phyloP scores from a whole-genome alignment of 2,329 filamentous ascomycete species.

The Ceratocystis papillata region DNA sequence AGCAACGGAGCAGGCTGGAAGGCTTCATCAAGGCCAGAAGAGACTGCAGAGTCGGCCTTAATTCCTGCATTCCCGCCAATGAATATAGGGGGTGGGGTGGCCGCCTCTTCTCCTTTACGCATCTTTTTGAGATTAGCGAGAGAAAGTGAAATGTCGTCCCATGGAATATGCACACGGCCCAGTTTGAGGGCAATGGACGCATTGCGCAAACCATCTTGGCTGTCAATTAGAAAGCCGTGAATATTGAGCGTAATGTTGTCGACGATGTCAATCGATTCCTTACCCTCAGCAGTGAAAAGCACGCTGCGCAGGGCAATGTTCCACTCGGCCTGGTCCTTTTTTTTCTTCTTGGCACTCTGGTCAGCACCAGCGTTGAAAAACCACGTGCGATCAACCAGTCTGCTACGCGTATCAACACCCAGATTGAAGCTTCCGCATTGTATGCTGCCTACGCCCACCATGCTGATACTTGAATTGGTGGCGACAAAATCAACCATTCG shows the following conservation, averaged over 20 bases:
- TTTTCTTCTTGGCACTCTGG: slow-evolving; percentile 40
- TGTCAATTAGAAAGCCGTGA: slow-evolving; percentile 78
- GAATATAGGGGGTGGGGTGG: not conserved
- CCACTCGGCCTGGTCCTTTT: slow-evolving; percentile 74
- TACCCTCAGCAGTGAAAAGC: slow-evolving; percentile 74
- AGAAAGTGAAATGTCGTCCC: slow-evolving; percentile 71
- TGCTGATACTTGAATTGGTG: slow-evolving; percentile 62
- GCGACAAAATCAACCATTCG: slow-evolving; percentile 81
- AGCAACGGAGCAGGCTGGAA: slow-evolving; percentile 19
- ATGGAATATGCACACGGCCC: slow-evolving; percentile 79
- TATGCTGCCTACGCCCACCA: slow-evolving; percentile 72
- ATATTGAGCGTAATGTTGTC: slow-evolving; percentile 83
- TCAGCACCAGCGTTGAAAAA: slow-evolving; percentile 58
- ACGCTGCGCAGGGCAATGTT: slow-evolving; percentile 76
- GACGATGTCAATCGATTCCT: slow-evolving; percentile 74
- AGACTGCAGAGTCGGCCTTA: not conserved
- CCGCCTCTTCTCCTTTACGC: not conserved
- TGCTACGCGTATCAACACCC: slow-evolving; percentile 79
- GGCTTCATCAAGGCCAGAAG: slow-evolving; percentile 33
- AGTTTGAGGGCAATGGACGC: slow-evolving; percentile 83
- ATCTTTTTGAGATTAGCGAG: slow-evolving; percentile 59
- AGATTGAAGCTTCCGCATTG: slow-evolving; percentile 76
- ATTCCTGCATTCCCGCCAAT: not conserved
- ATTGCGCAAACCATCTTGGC: slow-evolving; percentile 77
- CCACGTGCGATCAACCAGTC: slow-evolving; percentile 81